phyloP scores from a whole-genome alignment of 495 filamentous ascomycete species.

The Aspergillus nanangensis region DNA sequence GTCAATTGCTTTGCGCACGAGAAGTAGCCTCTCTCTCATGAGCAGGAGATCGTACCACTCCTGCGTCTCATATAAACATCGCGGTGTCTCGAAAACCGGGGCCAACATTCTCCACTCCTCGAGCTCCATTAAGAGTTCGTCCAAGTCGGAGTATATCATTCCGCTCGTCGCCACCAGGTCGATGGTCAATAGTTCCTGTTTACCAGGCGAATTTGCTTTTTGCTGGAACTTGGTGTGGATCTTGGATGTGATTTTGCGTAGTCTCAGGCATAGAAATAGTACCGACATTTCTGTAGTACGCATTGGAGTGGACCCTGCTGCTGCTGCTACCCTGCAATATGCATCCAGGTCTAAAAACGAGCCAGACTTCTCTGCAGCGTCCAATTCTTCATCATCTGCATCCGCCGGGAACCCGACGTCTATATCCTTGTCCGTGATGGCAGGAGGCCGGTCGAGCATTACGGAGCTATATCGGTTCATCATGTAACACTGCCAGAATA shows the following conservation, averaged over 20 bases:
- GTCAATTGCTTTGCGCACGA: constrained; percentile 23
- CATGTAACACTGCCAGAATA: constrained; percentile 30
- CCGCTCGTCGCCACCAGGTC: constrained; percentile 8
- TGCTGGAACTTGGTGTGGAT: constrained; percentile 17
- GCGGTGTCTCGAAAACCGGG: constrained; percentile 14
- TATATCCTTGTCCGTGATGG: constrained; percentile 19
- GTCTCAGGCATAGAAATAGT: constrained; percentile 18
- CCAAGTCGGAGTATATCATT: constrained; percentile 15
- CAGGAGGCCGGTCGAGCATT: constrained; percentile 20
- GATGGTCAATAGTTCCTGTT: neutral
- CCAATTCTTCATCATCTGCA: constrained; percentile 25
- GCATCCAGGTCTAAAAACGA: constrained; percentile 18
- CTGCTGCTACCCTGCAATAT: neutral
- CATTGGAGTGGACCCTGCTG: neutral
- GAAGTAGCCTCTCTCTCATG: constrained; percentile 17
- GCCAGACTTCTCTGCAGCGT: constrained; percentile 14
- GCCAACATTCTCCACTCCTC: constrained; percentile 16
- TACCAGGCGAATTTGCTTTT: neutral
- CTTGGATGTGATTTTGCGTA: constrained; percentile 22
- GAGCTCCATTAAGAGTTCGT: constrained; percentile 16
- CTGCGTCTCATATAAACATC: constrained; percentile 20
- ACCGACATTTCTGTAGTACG: constrained; percentile 21
- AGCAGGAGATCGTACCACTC: constrained; percentile 24
- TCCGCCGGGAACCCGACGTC: constrained; percentile 19
- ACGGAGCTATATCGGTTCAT: constrained; percentile 28